Evolutionary conservation across 2,329 filamentous ascomycete genomes (phyloP).

Genomic region (Aaosphaeria arxii): DNA sequence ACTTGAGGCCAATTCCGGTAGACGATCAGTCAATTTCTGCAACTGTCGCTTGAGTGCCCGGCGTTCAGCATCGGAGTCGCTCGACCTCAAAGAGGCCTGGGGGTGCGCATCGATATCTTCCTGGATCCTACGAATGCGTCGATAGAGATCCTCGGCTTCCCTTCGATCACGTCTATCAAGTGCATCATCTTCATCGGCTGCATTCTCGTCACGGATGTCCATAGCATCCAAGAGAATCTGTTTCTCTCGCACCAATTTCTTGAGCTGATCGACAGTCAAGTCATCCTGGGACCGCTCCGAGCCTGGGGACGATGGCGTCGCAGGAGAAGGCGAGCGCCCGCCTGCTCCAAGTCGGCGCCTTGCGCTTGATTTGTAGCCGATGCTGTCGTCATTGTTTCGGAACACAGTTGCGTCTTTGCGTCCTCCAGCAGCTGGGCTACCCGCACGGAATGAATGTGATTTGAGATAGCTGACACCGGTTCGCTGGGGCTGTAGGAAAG

Average conservation of each 20-base stretch:
- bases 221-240: conserved; percentile 93
- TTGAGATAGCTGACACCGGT: conserved; percentile 99
- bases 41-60: conserved; percentile 84
- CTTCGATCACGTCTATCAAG: conserved; percentile 86
- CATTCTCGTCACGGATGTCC: conserved; percentile 91
- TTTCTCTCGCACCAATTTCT: conserved; percentile 90
- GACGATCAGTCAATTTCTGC: conserved; percentile 80
- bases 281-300: conserved; percentile 72
- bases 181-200: conserved; percentile 84
- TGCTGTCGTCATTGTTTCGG: conserved; percentile 90
- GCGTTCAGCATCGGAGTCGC: conserved; percentile 85
- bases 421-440: conserved; percentile 54
- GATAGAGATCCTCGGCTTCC: conserved; percentile 91
- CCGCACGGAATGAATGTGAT: conserved; percentile 81
- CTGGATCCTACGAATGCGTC: conserved; percentile 84
- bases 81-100: conserved; percentile 58
- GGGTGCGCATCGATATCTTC: conserved; percentile 94
- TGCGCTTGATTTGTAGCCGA: conserved; percentile 88
- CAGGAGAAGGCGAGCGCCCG: conserved; percentile 75
- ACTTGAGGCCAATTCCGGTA: conserved; percentile 88
- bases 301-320: conserved; percentile 55
- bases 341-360: conserved; percentile 72
- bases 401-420: conserved; percentile 96
- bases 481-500: conserved; percentile 86
- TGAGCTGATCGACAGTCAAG: conserved; percentile 78